These are phyloP conservation scores for Fusarium devonianum DNA, from an alignment of 2,329 filamentous ascomycete genomes.

Conservation along the genomic window DNA sequence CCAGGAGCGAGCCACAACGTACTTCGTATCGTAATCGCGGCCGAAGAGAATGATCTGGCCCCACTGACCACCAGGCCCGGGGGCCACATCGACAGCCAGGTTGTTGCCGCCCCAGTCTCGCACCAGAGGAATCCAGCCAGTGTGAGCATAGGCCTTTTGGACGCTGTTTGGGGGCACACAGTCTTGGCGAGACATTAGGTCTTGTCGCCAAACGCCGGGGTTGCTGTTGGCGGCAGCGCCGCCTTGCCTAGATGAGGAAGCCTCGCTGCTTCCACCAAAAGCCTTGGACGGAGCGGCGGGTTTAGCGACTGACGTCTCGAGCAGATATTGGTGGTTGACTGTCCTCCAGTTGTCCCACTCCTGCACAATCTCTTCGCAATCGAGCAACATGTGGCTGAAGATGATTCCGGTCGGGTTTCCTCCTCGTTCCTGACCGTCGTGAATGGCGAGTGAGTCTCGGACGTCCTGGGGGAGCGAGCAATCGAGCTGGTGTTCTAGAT, in stretches of 20 bases:
- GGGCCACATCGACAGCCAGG: slow-evolving; percentile 89
- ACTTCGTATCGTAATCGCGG: slow-evolving; percentile 98
- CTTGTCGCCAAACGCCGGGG: slow-evolving; percentile 77
- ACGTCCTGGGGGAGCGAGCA: slow-evolving; percentile 93
- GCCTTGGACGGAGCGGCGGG: slow-evolving; percentile 75
- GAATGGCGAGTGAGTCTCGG: slow-evolving; percentile 85
- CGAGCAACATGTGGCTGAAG: slow-evolving; percentile 92
- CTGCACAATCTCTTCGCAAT: slow-evolving; percentile 97
- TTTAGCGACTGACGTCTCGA: slow-evolving; percentile 62
- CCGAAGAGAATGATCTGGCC: slow-evolving; percentile 97
- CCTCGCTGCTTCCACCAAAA: slow-evolving; percentile 69
- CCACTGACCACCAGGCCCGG: slow-evolving; percentile 89
- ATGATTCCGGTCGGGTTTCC: slow-evolving; percentile 90
- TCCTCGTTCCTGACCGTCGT: slow-evolving; percentile 97
- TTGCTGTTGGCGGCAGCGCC: slow-evolving; percentile 62
- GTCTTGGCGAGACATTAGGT: slow-evolving; percentile 83
- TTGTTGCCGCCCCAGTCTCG: slow-evolving; percentile 99
- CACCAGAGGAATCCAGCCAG: slow-evolving; percentile 93
- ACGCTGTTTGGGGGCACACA: slow-evolving; percentile 86
- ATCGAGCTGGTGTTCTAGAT: slow-evolving; percentile 94
- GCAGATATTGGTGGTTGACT: slow-evolving; percentile 89
- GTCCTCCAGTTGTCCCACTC: slow-evolving; percentile 97
- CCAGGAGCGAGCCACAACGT: slow-evolving; percentile 94
- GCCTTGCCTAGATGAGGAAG: slow-evolving; percentile 73
- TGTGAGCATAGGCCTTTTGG: slow-evolving; percentile 91